A percentile compares a stretch with the other conserved stretches of the same genome.
Conservation (phyloP, 805 yeast species). For the Jamesozyma hellenica region DNA sequence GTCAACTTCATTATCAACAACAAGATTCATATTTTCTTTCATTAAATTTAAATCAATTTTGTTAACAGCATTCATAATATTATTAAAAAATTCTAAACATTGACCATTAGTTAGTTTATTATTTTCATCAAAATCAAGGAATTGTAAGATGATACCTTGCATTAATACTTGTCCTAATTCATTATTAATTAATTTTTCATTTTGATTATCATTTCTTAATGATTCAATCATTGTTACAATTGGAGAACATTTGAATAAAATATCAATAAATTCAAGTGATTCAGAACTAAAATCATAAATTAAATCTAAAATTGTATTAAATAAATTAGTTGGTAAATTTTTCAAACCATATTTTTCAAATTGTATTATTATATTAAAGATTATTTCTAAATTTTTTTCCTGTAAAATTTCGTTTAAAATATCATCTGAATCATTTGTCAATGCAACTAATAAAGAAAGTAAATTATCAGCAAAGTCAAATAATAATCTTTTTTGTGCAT, state of each 20-base stretch:
- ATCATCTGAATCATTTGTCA: constrained; percentile 56
- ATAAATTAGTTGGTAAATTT: constrained; percentile 34
- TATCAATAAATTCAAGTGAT: constrained; percentile 41
- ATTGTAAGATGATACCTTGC: constrained; percentile 33
- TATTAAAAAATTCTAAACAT: constrained; percentile 17
- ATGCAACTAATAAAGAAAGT: constrained; percentile 54
- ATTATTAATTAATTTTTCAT: constrained; percentile 10
- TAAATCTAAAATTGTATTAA: constrained; percentile 46
- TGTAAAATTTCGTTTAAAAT: constrained; percentile 37
- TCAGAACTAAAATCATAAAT: constrained; percentile 53
- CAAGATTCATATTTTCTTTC: constrained; percentile 14
- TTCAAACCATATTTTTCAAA: constrained; percentile 23
- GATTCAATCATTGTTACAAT: constrained; percentile 1
- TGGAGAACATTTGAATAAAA: constrained; percentile 9
- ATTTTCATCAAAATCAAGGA: constrained; percentile 24
- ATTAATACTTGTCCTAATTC: constrained; percentile 28
- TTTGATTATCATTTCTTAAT: constrained; percentile 1
- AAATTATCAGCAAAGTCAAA: constrained; percentile 66
- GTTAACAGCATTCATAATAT: constrained; percentile 21
- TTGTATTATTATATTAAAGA: constrained; percentile 21
- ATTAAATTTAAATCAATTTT: constrained; percentile 28
- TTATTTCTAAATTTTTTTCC: constrained; percentile 17
- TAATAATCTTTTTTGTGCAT: constrained; percentile 38
- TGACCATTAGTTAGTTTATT: constrained; percentile 8
- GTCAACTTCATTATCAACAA: constrained; percentile 8